Evolutionary conservation across 495 filamentous ascomycete genomes (phyloP), one percentile per base, ranked within the genome.

Genomic region (Elaphomyces granulatus): DNA sequence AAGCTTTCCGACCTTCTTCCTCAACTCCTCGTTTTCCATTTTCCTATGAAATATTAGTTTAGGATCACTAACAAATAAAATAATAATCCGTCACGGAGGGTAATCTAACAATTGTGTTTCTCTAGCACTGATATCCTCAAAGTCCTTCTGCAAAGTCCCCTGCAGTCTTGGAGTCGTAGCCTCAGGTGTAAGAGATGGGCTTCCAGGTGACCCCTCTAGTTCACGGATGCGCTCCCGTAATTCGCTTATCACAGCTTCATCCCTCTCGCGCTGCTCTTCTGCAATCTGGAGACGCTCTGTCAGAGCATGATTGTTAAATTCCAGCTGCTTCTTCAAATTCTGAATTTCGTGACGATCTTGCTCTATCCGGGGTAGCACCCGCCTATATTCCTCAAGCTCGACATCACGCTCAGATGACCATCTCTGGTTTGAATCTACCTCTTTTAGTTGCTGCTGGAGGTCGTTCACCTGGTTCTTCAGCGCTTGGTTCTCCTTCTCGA

Each of bases 401-500:
- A 72, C 68, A 43, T 72, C 62, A 21, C 72, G 60, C 39, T 65
- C 62, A 2, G 63, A 56, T 4, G 55, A 58, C 53, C 58, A 59
- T 23, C 56, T 56, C 35, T 65, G 59, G 45, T 70, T 59, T 21
- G 59, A 55, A 40, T 69, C 64, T 8, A 70, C 66, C 34, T 74
- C 66, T 46, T 72, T 72, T 35, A 73, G 49, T 42, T 79, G 71
- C 37, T 72, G 63, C 39, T 70, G 66, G 10, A 72, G 50, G 36
- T 68, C 63, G 31, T 77, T 68, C 33, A 78, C 68, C 42, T 77
- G 61, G 38, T 78, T 66, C 33, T 76, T 74, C 12, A 82, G 64
- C 8, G 64, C 58, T 39, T 74, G 67, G 40, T 83, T 78, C 51
- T 86, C 81, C 53, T 75, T 80, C 56, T 84, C 75, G 32, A 83